A percentile compares a stretch with the other conserved stretches of the same genome.
phyloP scores from a whole-genome alignment of 768 basidiomycete species.

The Leccinellum albellum region DNA sequence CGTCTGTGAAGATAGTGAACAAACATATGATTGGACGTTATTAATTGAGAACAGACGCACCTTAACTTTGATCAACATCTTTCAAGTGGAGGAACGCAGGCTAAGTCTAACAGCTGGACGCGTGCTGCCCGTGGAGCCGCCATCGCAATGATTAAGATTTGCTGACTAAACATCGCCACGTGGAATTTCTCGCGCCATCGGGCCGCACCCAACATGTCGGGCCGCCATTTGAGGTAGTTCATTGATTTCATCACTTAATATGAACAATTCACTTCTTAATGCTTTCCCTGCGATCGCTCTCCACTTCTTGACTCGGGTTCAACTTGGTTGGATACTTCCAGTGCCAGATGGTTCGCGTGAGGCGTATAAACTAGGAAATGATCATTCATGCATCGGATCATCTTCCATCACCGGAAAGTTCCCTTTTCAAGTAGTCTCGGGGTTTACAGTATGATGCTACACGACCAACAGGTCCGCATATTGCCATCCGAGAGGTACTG shows the following conservation, averaged over 20 bases:
- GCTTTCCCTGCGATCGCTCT: not conserved
- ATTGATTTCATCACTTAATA: not conserved
- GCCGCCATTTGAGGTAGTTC: too few relatives aligned
- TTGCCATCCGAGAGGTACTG: not conserved
- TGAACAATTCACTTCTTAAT: not conserved
- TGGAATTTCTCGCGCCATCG: not conserved
- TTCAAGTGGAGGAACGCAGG: slow-evolving; percentile 4
- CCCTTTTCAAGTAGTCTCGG: not conserved
- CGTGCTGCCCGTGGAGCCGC: too few relatives aligned
- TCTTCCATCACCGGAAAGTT: not conserved
- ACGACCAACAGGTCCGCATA: not conserved
- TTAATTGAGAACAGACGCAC: not conserved
- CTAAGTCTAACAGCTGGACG: too few relatives aligned
- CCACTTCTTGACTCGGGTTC: not conserved
- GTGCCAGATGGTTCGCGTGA: not conserved
- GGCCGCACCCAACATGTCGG: too few relatives aligned
- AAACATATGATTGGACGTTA: not conserved
- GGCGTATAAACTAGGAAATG: not conserved
- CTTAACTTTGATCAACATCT: slow-evolving; percentile 28
- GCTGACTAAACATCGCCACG: slow-evolving; percentile 7
- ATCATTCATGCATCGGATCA: not conserved
- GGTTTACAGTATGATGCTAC: not conserved
- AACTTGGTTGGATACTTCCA: not conserved
- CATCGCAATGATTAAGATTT: too few relatives aligned
- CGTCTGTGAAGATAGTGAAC: slow-evolving; percentile 1